phyloP scores from a whole-genome alignment of 192 early-diverging fungal species.

The Entomortierella chlamydospora region DNA sequence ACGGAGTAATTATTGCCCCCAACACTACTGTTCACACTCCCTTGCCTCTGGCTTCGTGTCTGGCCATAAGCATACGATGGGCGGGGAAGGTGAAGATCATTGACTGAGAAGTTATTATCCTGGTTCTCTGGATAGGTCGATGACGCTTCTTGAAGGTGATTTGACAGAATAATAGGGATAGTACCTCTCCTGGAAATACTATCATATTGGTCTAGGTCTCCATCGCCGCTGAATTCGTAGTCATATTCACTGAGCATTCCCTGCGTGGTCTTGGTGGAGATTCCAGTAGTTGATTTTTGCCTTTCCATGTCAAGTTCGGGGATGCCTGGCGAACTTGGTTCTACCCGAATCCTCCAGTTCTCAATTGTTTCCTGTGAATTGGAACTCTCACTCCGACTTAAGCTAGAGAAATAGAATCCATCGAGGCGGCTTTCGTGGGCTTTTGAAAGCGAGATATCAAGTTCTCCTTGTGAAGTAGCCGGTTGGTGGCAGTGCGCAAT shows the following conservation, averaged over 20 bases:
- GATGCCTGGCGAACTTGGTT: conserved; percentile 31
- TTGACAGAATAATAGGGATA: conserved; percentile 38
- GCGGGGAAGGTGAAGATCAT: conserved; percentile 33
- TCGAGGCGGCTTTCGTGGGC: background rate
- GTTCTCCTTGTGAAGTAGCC: background rate
- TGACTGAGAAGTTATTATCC: background rate
- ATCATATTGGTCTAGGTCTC: background rate
- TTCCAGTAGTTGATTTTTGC: background rate
- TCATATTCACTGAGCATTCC: background rate
- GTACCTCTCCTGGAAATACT: conserved; percentile 20
- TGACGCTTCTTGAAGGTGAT: conserved; percentile 13
- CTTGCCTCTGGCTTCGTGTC: conserved; percentile 40
- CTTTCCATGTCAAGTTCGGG: conserved; percentile 4
- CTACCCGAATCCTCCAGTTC: conserved; percentile 44
- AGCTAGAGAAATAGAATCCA: background rate
- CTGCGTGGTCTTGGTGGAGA: background rate
- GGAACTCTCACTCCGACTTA: conserved; percentile 19
- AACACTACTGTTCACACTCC: conserved; percentile 43
- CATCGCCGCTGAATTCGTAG: background rate
- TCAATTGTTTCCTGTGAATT: conserved; percentile 46
- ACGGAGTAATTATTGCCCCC: conserved; percentile 44
- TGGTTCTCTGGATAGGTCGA: background rate
- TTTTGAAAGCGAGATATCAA: background rate
- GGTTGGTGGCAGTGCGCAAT: background rate
- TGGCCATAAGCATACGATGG: conserved; percentile 35